Base-by-base conservation (phyloP, 2,329 filamentous ascomycete species). In the Talaromyces sp. region DNA sequence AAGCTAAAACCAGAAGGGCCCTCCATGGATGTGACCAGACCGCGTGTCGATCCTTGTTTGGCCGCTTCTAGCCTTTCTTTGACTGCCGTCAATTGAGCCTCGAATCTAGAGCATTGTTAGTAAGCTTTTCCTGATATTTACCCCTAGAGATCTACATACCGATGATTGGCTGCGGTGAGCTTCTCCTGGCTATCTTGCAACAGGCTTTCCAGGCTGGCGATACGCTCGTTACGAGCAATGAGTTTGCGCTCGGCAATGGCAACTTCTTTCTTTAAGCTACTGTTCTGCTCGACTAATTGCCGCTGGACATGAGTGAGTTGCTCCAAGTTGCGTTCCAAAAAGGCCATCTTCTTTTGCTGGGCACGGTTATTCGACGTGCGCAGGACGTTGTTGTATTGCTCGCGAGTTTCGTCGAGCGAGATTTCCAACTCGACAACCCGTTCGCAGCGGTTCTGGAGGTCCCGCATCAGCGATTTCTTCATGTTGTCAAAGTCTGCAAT, bases 321-420 rank as follows among this genome's bases (percentile, higher is more conserved):
- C 79, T 99, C 94, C 46, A 99, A 86, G 74, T 99, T 99, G 72
- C 94, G 89, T 81, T 99, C 94, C 56, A 99, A 80, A 84, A 99
- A 99, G 17, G 94, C 95, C 90, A 99, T 97, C 85, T 99, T 99
- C 89, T 99, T 99, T 79, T 99, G 94, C 80, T 99, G 94, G 26
- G 94, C 93, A 62, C 94, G 89, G 81, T 96, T 97, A 82, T 99
- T 99, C 66, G 91, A 96, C 55, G 91, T 94, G 60, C 93, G 88
- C 61, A 99, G 84, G 62, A 99, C 94, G 69, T 96, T 97, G 82
- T 99, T 97, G 80, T 99, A 99, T 79, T 99, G 94, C 80, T 99
- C 94, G 59, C 94, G 87, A 0, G 94, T 97, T 81, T 97, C 92
- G 72, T 99, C 94, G 56, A 99, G 84, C 38, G 91, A 96, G 70